Evolutionary conservation across 1,139 yeast genomes (phyloP), one percentile per base, ranked within the genome.

Genomic region (Saccharomyces hybrid): DNA sequence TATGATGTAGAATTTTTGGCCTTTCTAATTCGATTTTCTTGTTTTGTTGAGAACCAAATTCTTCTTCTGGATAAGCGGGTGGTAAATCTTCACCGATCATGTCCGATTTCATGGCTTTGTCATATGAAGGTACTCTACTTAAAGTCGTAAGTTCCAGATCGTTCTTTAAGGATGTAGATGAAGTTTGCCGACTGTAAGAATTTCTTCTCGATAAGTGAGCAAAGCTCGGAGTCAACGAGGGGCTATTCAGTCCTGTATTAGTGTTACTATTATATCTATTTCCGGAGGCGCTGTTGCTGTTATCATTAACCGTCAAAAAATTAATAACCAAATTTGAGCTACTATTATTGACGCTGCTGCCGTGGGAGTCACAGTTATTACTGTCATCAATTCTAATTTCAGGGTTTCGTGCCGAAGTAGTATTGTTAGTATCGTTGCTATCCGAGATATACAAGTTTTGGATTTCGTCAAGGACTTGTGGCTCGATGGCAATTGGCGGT

Each of bases 101-200:
- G 34, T 74, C 79, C 1, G 79, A 69, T 60, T 76, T 77, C 67
- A 84, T 72, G 0, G 98, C 97, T 48, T 88, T 84, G 8, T 79
- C 78, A 69, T 91, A 91, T 0, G 96, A 82, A 0, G 98, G 98
- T 3, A 90, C 96, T 55, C 81, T 73, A 14, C 85, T 82, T 60
- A 90, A 66, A 2, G 73, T 70, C 5, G 71, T 70, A 3, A 77
- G 62, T 56, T 79, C 77, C 71, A 81, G 71, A 14, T 72, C 76
- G 23, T 65, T 63, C 38, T 56, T 58, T 13, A 56, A 27, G 1
- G 64, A 46, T 48, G 61, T 14, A 61, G 64, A 47, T 56, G 61
- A 49, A 57, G 63, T 32, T 34, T 51, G 54, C 25, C 52, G 55
- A 1, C 56, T 59, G 28, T 56, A 61, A 0, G 90, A 83, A 48